Evolutionary conservation across 345 rosid species (phyloP).

Genomic region (Linum tenue): DNA sequence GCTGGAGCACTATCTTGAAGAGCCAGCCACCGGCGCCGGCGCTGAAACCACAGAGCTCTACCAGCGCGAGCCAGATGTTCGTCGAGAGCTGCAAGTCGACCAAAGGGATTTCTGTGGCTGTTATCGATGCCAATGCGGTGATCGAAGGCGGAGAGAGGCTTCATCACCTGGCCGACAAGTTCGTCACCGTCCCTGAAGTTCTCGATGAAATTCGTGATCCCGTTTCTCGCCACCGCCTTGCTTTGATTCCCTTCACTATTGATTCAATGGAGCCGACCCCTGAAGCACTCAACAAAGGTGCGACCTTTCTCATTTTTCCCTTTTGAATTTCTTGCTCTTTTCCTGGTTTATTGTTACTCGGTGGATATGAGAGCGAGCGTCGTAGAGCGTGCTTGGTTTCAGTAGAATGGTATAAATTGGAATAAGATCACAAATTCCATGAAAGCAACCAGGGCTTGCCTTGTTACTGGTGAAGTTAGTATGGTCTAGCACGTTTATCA

Average conservation of each 20-base stretch:
- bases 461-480: too few species aligned
- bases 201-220: conserved; percentile 82
- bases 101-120: conserved; percentile 63
- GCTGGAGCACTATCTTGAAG: conserved; percentile 77
- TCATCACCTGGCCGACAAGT: conserved; percentile 47
- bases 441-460: too few species aligned
- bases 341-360: background rate
- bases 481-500: too few species aligned
- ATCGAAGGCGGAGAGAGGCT: conserved; percentile 61
- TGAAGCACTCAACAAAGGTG: conserved; percentile 74
- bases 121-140: conserved; percentile 85
- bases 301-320: background rate
- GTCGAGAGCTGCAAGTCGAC: conserved; percentile 66
- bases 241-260: conserved; percentile 56
- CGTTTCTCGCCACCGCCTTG: conserved; percentile 72
- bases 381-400: too few species aligned
- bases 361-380: too few species aligned
- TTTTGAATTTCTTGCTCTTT: background rate
- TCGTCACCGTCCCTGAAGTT: conserved; percentile 81
- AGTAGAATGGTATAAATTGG: too few species aligned
- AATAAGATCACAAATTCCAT: too few species aligned
- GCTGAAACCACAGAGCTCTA: conserved; percentile 18
- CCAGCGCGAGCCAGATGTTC: conserved; percentile 20
- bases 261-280: conserved; percentile 81
- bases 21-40: conserved; percentile 17